Base-by-base conservation (phyloP, 352 stramenopile species). In the Phytophthora fragariae region DNA sequence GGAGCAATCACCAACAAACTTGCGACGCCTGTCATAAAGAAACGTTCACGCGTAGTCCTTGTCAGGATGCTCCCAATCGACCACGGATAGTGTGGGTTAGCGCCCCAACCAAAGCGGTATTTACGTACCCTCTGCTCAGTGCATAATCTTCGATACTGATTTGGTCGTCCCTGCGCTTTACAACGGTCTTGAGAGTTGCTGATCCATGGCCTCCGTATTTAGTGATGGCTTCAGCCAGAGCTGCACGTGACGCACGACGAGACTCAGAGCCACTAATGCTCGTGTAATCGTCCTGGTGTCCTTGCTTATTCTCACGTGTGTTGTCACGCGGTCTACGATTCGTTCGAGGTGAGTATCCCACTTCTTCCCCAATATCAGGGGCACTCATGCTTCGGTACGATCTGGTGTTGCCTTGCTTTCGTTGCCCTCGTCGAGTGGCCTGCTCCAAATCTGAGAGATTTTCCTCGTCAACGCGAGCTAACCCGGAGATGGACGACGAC, bases 301-400 rank as follows among this genome's bases (percentile, higher is more conserved):
- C 59, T n/a, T 70, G 54, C 24, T 79, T 79, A 19, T 70, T 44
- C 49, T 89, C 83, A 44, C 70, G 75, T 5, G 67, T 57, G 55
- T 77, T 90, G 24, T 88, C 81, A 10, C 81, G 72, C 9, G 60
- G 63, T 44, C 72, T 77, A 39, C 70, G 83, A 60, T 52, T 71
- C 11, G 65, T 70, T 19, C 50, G 62, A 1, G 72, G 57, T 49
- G 52, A 50, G 19, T 80, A 74, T 2, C 77, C 71, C 17, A 89
- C 53, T n/a, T 95, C 86, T 47, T 95, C 86, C 0, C 73, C 70
- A 57, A 91, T 84, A 62, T 95, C 86, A n/a, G 86, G 86, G 33
- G 83, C 84, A 57, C 86, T 94, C 85, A 95, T 92, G 46, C 86
- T 94, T 62, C 88, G 76, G 33, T 75, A 72, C 10, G 81, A 84